These are phyloP conservation scores for Aspergillus pseudotamarii DNA, from an alignment of 2,329 filamentous ascomycete genomes.

Conservation along the genomic window DNA sequence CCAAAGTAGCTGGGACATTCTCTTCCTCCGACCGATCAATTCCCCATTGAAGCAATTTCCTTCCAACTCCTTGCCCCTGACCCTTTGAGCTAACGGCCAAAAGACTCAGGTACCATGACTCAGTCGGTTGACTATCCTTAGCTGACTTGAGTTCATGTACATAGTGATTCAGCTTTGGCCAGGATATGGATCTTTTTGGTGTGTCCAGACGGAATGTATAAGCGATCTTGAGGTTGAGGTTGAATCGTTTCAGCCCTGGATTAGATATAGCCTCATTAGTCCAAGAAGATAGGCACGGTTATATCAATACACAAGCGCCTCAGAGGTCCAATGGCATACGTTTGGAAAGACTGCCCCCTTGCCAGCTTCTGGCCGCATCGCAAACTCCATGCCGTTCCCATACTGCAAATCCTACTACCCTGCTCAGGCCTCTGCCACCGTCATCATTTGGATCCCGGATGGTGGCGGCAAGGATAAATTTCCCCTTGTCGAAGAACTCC, in stretches of 20 bases:
- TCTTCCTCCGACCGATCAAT: constrained; percentile 2
- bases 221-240: not conserved
- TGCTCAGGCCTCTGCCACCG: not conserved
- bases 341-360: not conserved
- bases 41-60: constrained; percentile 14
- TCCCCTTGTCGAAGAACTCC: not conserved
- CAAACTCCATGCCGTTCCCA: not conserved
- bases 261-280: not conserved
- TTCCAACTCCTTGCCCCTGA: constrained; percentile 49
- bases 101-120: not conserved
- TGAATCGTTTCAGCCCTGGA: not conserved
- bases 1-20: constrained; percentile 34
- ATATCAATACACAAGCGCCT: not conserved
- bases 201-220: not conserved
- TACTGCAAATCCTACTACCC: not conserved
- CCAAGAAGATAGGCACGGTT: not conserved
- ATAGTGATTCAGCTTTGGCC: not conserved
- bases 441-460: not conserved
- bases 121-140: not conserved
- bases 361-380: not conserved
- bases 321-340: not conserved
- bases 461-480: not conserved
- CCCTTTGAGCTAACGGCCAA: not conserved
- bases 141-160: not conserved
- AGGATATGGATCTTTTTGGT: not conserved